phyloP scores from a whole-genome alignment of 805 yeast genomes.

The Tetrapisispora taiwanensis region DNA sequence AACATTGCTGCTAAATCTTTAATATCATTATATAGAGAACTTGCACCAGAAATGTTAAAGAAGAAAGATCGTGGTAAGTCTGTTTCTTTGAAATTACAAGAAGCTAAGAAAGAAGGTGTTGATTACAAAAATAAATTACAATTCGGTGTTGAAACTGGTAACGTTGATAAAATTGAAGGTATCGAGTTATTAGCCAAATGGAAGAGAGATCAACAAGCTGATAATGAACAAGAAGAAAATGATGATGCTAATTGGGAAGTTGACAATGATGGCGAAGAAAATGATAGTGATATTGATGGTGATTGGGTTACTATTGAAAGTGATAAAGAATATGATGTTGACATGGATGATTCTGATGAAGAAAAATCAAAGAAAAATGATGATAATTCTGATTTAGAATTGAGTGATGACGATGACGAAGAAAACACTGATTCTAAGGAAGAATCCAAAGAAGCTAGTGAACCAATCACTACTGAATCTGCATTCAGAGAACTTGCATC shows the following conservation, averaged over 20 bases:
- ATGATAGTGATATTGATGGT: constrained; percentile 55
- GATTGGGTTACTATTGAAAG: constrained; percentile 88
- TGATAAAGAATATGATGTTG: constrained; percentile 60
- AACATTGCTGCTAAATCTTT: constrained; percentile 88
- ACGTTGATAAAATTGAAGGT: constrained; percentile 75
- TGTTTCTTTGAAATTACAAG: constrained; percentile 74
- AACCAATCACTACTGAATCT: constrained; percentile 29
- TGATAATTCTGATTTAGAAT: constrained; percentile 42
- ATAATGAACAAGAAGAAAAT: constrained; percentile 48
- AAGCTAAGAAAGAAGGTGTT: constrained; percentile 42
- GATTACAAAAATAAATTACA: constrained; percentile 31
- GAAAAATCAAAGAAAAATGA: constrained; percentile 29
- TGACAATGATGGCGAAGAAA: constrained; percentile 39
- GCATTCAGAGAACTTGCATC: constrained; percentile 50
- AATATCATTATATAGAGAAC: constrained; percentile 78
- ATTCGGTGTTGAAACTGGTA: constrained; percentile 61
- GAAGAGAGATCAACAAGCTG: constrained; percentile 43
- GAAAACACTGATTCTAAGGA: constrained; percentile 13
- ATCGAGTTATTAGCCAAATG: constrained; percentile 82
- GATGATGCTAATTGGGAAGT: constrained; percentile 53
- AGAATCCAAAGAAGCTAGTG: constrained; percentile 4
- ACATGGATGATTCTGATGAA: constrained; percentile 41
- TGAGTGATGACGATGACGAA: constrained; percentile 31
- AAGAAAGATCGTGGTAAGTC: constrained; percentile 88
- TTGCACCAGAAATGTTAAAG: constrained; percentile 91